phyloP scores from a whole-genome alignment of 1,139 yeast genomes.

The Saccharomycopsis phalli region DNA sequence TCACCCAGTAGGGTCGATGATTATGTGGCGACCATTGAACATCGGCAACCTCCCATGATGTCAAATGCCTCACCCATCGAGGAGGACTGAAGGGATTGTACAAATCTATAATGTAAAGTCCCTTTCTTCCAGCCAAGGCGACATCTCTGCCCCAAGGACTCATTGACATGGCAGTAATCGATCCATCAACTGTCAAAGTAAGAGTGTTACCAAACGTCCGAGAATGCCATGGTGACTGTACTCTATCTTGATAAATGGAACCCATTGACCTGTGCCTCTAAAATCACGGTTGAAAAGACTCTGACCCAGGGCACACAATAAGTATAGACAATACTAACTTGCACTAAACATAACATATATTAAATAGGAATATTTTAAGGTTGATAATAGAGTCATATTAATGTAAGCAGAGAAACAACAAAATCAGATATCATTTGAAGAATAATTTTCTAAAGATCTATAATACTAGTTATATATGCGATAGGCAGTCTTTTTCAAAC shows the following conservation, averaged over 20 bases:
- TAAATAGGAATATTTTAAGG: too few relatives aligned
- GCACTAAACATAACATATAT: too few relatives aligned
- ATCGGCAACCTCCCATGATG: constrained; percentile 98
- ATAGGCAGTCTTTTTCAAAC: too few relatives aligned
- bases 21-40: constrained; percentile 96
- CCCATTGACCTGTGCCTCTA: too few relatives aligned
- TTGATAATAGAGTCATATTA: too few relatives aligned
- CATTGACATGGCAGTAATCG: constrained; percentile 87
- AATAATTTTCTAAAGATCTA: too few relatives aligned
- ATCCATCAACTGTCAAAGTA: constrained; percentile 82
- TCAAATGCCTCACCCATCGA: constrained; percentile 81
- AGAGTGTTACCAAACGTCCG: constrained; percentile 70
- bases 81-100: constrained; percentile 96
- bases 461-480: too few relatives aligned
- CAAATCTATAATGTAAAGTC: constrained; percentile 79
- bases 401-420: too few relatives aligned
- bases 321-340: too few relatives aligned
- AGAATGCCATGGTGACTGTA: constrained; percentile 29
- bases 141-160: constrained; percentile 93
- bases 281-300: too few relatives aligned
- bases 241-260: constrained; percentile 1
- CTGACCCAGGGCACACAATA: too few relatives aligned
- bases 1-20: constrained; percentile 80
- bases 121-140: constrained; percentile 84
- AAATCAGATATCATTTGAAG: too few relatives aligned